phyloP scores from a whole-genome alignment of 495 filamentous ascomycete genomes.

The Haplographium delicatum region DNA sequence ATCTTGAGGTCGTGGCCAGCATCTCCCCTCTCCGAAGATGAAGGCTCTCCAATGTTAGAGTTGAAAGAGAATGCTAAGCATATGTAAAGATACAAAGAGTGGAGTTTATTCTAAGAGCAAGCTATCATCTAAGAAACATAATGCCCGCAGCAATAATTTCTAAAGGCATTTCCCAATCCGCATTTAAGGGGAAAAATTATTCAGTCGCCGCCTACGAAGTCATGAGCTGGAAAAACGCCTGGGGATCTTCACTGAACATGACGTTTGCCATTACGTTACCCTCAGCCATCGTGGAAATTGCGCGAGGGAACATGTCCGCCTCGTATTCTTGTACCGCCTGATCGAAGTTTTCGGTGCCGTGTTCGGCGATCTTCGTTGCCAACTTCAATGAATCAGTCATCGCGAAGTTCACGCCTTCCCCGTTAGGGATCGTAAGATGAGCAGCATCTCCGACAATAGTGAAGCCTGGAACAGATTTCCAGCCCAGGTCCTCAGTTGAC shows the following conservation, averaged over 20 bases:
- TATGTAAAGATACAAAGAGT: too few species aligned
- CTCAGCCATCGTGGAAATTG: conserved; percentile 14
- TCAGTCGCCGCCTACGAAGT: conserved; percentile 2
- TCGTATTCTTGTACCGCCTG: conserved; percentile 27
- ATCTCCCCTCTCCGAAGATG: too few species aligned
- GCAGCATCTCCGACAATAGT: conserved; percentile 61
- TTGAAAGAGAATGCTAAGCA: too few species aligned
- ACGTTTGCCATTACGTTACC: conserved; percentile 14
- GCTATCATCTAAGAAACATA: too few species aligned
- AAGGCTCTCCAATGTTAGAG: too few species aligned
- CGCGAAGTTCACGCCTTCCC: conserved; percentile 33
- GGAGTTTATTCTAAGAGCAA: too few species aligned
- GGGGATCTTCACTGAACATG: conserved; percentile 15
- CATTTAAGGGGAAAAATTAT: not conserved
- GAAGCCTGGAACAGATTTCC: conserved; percentile 31
- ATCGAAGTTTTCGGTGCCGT: conserved; percentile 22
- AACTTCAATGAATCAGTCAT: conserved; percentile 40
- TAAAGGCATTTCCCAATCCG: not conserved
- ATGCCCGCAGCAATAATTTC: too few species aligned
- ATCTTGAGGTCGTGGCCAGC: conserved; percentile 6
- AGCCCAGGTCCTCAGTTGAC: conserved; percentile 17
- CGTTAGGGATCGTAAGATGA: conserved; percentile 34
- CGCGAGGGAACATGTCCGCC: conserved; percentile 26
- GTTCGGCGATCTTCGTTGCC: conserved; percentile 31
- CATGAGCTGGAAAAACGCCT: conserved; percentile 14